phyloP scores from a whole-genome alignment of 1,284 basidiomycete species.

The Bjerkandera adusta region DNA sequence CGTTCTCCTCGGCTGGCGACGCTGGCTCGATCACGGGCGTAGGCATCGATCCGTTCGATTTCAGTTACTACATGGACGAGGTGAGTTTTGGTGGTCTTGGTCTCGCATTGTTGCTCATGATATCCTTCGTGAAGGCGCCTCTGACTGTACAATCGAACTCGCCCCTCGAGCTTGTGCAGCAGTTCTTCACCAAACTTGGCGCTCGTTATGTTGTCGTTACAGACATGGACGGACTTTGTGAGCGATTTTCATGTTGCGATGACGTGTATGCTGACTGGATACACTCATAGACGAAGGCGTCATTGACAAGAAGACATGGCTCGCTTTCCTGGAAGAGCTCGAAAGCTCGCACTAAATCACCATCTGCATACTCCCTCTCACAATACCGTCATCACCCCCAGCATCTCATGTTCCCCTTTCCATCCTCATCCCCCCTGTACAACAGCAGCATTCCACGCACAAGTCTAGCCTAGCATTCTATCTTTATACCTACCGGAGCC shows the following conservation, averaged over 20 bases:
- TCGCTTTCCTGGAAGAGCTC: conserved; percentile 75
- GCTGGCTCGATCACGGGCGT: conserved; percentile 34
- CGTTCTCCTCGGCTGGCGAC: conserved; percentile 52
- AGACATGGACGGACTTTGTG: conserved; percentile 81
- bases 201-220: conserved; percentile 87
- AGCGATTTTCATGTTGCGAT: conserved; percentile 29
- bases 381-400: too few relatives aligned
- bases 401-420: too few relatives aligned
- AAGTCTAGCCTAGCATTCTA: background rate
- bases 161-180: conserved; percentile 87
- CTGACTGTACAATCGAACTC: conserved; percentile 81
- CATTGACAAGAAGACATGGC: conserved; percentile 92
- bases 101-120: conserved; percentile 3
- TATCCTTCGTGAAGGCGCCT: conserved; percentile 57
- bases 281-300: conserved; percentile 73
- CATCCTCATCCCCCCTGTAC: background rate
- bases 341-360: too few relatives aligned
- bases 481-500: background rate
- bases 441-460: too few relatives aligned
- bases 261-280: conserved; percentile 8
- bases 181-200: conserved; percentile 90
- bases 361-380: too few relatives aligned
- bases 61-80: conserved; percentile 89
- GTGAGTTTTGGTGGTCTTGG: conserved; percentile 40
- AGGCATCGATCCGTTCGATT: conserved; percentile 71